Conservation (phyloP, 225 moss, liverwort and hornwort genomes). For the Pseudisothecium myosuroides region DNA sequence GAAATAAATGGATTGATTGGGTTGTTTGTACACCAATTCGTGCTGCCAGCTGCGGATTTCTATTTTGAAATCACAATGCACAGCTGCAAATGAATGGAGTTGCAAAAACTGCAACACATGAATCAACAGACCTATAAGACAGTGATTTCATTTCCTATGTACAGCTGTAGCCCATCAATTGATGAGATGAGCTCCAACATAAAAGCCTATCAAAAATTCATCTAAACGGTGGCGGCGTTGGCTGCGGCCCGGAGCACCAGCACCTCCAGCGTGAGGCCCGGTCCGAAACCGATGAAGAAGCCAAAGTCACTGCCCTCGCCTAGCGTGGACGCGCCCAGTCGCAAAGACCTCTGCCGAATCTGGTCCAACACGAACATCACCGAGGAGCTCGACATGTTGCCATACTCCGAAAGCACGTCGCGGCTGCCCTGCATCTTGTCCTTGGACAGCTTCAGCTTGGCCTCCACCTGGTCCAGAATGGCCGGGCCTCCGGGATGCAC, state of each 20-base stretch:
- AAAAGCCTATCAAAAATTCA: too few relatives aligned
- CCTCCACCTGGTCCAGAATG: neutral
- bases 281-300: neutral
- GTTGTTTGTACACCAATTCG: neutral
- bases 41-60: neutral
- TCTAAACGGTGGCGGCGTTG: neutral
- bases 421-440: neutral
- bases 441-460: neutral
- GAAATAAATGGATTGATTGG: neutral
- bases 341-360: neutral
- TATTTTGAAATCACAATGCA: neutral
- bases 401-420: neutral
- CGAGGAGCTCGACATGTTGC: neutral
- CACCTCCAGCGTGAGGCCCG: neutral
- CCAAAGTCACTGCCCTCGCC: neutral
- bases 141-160: neutral
- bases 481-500: neutral
- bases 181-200: neutral
- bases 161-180: neutral
- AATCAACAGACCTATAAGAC: neutral
- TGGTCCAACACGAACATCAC: neutral
- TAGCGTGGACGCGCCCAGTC: neutral
- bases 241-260: neutral
- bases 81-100: neutral
- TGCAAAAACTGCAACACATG: neutral